Evolutionary conservation across 805 yeast genomes (phyloP), one percentile per base, ranked within the genome.

Genomic region (Pichia heedii): DNA sequence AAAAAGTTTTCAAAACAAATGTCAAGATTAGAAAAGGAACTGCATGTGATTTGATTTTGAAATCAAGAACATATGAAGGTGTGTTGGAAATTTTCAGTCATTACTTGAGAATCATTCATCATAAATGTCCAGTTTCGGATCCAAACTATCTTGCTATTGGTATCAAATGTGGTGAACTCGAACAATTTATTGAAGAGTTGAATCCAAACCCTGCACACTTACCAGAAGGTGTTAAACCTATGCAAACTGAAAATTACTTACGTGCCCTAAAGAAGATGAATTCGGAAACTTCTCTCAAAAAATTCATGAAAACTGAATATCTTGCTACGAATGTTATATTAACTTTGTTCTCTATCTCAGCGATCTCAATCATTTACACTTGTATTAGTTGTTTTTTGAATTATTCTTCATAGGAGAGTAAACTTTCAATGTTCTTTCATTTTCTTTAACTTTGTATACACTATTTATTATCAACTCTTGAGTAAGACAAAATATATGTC

Each of bases 11-110:
- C 57, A 73, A 79, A 37, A 61, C 64, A 33, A 79, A 84, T 58
- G 84, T 90, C 51, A 93, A 93, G 69, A 83, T 93, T 61, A 76
- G 97, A 65, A 87, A 86, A 66, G 96, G 96, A 12, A 77, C 83
- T 29, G 82, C 97, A 0, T 81, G 87, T 55, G 68, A 72, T 51
- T 71, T 93, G 54, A 86, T 93, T 44, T 66, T 86, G 46, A 68
- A 78, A 44, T 72, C 93, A 34, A 74, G 88, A 61, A 79, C 87
- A 5, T 76, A 85, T 60, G 77, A 77, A 36, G 86, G 84, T 9
- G 87, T 85, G 33, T 81, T 81, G 42, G 70, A 69, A n/a, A 75
- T 90, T 36, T 90, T 93, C 72, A 74, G 81, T 53, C 67, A 76
- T 16, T 88, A 85, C 61, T 66, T 84, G 41, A 77, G 82, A 57